These are phyloP conservation scores for Tolypocladium cylindrosporum DNA, from an alignment of 2,329 filamentous ascomycete genomes.

Conservation along the genomic window DNA sequence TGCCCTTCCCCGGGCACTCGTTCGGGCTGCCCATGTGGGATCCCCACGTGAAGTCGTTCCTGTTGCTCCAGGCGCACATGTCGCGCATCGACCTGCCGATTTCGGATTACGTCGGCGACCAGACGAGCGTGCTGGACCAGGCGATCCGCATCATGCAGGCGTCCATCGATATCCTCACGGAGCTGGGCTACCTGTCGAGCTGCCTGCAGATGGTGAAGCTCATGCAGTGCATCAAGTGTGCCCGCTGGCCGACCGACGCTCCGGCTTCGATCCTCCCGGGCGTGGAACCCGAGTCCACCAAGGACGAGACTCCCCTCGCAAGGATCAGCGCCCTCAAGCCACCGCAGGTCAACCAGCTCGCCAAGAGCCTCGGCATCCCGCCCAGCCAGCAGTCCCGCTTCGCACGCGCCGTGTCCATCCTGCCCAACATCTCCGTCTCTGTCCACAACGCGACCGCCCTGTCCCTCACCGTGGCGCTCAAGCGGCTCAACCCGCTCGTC, in stretches of 20 bases:
- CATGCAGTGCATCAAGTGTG: constrained; percentile 86
- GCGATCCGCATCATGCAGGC: constrained; percentile 96
- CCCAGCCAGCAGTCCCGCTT: constrained; percentile 34
- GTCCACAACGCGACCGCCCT: constrained; percentile 51
- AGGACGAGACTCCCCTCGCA: constrained; percentile 32
- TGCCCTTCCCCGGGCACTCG: constrained; percentile 51
- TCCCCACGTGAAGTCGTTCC: constrained; percentile 91
- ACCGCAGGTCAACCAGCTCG: constrained; percentile 30
- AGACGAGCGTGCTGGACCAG: constrained; percentile 83
- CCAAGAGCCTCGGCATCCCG: constrained; percentile 41
- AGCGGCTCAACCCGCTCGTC: constrained; percentile 54
- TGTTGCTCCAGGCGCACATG: constrained; percentile 92
- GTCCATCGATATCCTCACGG: constrained; percentile 84
- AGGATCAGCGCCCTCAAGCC: constrained; percentile 27
- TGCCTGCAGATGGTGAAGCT: constrained; percentile 74
- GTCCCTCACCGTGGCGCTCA: constrained; percentile 53
- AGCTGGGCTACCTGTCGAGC: constrained; percentile 72
- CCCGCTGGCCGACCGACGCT: constrained; percentile 78
- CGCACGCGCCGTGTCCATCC: constrained; percentile 47
- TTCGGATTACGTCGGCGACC: constrained; percentile 92
- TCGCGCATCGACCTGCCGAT: constrained; percentile 87
- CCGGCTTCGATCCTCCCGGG: constrained; percentile 73
- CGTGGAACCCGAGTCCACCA: constrained; percentile 37
- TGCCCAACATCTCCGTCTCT: constrained; percentile 61
- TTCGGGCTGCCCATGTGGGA: constrained; percentile 92